phyloP scores from a whole-genome alignment of 2,329 filamentous ascomycete species.

The Neopestalotiopsis sp. region DNA sequence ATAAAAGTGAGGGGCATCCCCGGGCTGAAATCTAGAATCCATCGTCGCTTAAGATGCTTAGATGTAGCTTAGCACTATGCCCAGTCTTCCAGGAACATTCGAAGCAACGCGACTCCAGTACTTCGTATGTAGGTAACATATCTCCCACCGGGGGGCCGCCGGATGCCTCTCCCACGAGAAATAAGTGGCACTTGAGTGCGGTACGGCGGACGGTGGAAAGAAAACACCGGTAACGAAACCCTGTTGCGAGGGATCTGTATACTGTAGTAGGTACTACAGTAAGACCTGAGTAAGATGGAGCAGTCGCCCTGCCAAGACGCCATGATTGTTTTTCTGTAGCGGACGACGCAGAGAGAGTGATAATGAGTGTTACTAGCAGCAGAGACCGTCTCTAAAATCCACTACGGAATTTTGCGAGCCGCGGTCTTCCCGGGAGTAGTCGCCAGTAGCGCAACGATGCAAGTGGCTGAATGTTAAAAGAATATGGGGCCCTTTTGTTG shows the following conservation, averaged over 20 bases:
- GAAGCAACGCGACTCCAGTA: neutral
- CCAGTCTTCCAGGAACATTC: neutral
- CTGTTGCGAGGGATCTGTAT: neutral
- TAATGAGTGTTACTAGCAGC: neutral
- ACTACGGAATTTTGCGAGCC: conserved; percentile 2
- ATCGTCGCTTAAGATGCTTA: neutral
- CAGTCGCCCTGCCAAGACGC: neutral
- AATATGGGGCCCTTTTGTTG: neutral
- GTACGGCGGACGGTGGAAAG: neutral
- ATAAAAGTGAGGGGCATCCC: neutral
- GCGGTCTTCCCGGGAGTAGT: neutral
- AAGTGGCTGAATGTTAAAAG: neutral
- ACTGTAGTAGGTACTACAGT: neutral
- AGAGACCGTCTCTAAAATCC: neutral
- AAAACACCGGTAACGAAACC: neutral
- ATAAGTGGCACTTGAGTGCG: neutral
- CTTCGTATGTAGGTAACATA: too few relatives aligned
- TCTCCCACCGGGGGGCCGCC: neutral
- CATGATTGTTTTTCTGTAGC: neutral
- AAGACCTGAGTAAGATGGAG: neutral
- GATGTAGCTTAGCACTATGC: neutral
- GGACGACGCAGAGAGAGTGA: neutral
- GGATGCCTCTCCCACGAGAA: neutral
- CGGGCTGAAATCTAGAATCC: neutral
- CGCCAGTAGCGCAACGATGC: neutral